Evolutionary conservation across 129 eudicot species (phyloP), one percentile per base, ranked within the genome.

Genomic region (Centella asiatica): DNA sequence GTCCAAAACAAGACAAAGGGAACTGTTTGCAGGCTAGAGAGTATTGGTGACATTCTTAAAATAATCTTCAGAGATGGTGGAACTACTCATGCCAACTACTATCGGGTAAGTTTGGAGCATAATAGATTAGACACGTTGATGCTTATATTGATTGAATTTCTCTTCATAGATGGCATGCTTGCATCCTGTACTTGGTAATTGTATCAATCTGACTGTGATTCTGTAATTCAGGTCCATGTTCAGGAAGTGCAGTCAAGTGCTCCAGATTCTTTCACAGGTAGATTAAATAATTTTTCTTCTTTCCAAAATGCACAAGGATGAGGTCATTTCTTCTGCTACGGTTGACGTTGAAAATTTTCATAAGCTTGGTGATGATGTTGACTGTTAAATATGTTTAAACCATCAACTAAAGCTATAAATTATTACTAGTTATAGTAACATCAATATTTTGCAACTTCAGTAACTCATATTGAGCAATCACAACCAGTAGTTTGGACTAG

Each of bases 21-120:
- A 55, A 70, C 83, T 32, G 56, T 79, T 33, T 84, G 77, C 76
- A 87, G 88, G 77, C 54, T 92, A 44, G 98, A 87, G 76, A 92
- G 76, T 78, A 79, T 92, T 60, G 95, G 83, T 14, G 90, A 92
- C 40, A 82, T 92, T 47, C 88, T 92, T 48, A 76, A 61, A 68
- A 64, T 82, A 61, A 84, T 92, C 65, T 92, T 84, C 67, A 82
- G 70, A 70, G 85, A 82, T 39, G 76, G 75, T 63, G 83, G 77
- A 33, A 80, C 68, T 22, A 57, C 77, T 66, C 98, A 92, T 82
- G 98, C 98, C 44, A 73, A 78, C 73, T 69, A 77, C 75, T 92
- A 92, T 69, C 86, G 95, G 62, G 98, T 92, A 82, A 76, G 90
- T 76, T 68, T 70, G 39, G 59, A 39, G 25, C n/a, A 58, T 58